phyloP scores from a whole-genome alignment of 2,329 filamentous ascomycete species.

The Penicillium glabrum region DNA sequence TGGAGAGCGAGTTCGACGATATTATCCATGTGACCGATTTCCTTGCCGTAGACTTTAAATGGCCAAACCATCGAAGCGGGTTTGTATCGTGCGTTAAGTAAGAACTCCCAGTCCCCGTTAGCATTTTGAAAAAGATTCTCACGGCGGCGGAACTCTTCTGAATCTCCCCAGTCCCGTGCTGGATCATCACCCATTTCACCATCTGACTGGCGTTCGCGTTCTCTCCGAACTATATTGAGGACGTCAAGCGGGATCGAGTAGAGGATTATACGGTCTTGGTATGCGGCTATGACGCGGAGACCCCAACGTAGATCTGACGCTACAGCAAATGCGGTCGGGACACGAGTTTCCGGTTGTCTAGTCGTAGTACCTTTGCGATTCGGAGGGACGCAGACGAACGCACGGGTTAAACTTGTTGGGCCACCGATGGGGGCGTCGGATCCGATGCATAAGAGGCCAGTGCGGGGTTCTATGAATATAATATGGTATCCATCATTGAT shows the following conservation, averaged over 20 bases:
- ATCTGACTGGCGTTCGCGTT: slow-evolving; percentile 32
- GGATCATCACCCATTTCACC: slow-evolving; percentile 36
- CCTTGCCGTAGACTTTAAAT: slow-evolving; percentile 50
- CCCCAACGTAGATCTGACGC: slow-evolving; percentile 60
- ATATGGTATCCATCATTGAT: slow-evolving; percentile 66
- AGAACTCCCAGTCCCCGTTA: slow-evolving; percentile 43
- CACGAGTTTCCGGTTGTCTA: slow-evolving; percentile 21
- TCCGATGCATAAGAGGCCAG: slow-evolving; percentile 59
- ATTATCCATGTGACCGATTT: slow-evolving; percentile 47
- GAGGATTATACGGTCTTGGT: slow-evolving; percentile 53
- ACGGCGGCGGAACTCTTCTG: slow-evolving; percentile 23
- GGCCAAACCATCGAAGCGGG: slow-evolving; percentile 48
- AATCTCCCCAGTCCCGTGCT: slow-evolving; percentile 31
- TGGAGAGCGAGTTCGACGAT: slow-evolving; percentile 54
- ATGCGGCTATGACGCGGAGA: slow-evolving; percentile 59
- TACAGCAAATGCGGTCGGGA: slow-evolving; percentile 56
- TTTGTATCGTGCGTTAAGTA: slow-evolving; percentile 35
- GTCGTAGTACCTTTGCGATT: slow-evolving; percentile 13
- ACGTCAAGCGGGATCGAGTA: slow-evolving; percentile 63
- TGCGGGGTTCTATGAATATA: slow-evolving; percentile 62
- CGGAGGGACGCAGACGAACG: slow-evolving; percentile 56
- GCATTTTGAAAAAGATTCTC: slow-evolving; percentile 35
- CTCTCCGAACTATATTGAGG: slow-evolving; percentile 43
- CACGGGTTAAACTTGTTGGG: slow-evolving; percentile 58
- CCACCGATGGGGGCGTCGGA: slow-evolving; percentile 61